phyloP scores from a whole-genome alignment of 2,329 filamentous ascomycete species.

The Sordariomycetes sp. region DNA sequence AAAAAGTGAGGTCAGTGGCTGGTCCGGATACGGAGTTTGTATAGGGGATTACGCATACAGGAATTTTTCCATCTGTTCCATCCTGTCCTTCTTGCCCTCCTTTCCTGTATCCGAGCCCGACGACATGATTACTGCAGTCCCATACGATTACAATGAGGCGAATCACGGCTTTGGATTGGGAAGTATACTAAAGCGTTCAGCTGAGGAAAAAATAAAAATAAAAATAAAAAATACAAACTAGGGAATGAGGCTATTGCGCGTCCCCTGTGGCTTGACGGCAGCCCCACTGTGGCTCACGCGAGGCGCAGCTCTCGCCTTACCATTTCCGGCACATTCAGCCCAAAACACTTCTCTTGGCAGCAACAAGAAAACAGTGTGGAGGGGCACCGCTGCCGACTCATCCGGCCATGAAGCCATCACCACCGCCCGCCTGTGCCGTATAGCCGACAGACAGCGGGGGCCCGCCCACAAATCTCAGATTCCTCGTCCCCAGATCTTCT shows the following conservation, averaged over 20 bases:
- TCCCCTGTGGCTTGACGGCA: background rate
- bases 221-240: too few relatives aligned
- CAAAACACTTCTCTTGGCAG: too few relatives aligned
- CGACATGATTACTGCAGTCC: background rate
- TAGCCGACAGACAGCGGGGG: too few relatives aligned
- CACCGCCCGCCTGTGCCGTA: too few relatives aligned
- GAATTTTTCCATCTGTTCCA: constrained; percentile 16
- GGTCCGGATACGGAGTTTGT: background rate
- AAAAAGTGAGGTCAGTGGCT: too few relatives aligned
- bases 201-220: background rate
- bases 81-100: constrained; percentile 16
- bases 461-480: too few relatives aligned
- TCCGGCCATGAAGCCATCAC: too few relatives aligned
- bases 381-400: too few relatives aligned
- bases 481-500: too few relatives aligned
- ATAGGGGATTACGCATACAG: constrained; percentile 15
- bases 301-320: background rate
- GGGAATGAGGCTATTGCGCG: background rate
- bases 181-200: too few relatives aligned
- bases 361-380: too few relatives aligned
- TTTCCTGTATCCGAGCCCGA: constrained; percentile 6
- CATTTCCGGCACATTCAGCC: too few relatives aligned
- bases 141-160: background rate
- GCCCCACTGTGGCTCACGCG: background rate
- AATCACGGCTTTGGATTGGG: background rate